A percentile compares a stretch with the other conserved stretches of the same genome.
These are phyloP conservation scores for Rhizoctonia solani DNA, from an alignment of 1,284 basidiomycete species.

Conservation along the genomic window DNA sequence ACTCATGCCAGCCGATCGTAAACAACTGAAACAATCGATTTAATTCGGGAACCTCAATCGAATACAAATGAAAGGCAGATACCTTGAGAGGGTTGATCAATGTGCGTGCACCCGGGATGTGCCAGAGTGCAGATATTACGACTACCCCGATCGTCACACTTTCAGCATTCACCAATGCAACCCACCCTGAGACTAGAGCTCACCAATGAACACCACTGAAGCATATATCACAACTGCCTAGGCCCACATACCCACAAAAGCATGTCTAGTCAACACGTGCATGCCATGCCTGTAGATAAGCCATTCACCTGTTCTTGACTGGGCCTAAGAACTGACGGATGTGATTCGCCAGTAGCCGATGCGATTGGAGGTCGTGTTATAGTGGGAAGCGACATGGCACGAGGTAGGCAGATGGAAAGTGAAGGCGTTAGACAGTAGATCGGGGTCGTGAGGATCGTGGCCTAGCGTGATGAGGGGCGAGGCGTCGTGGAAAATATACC, in stretches of 20 bases:
- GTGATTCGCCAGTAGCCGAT: not conserved
- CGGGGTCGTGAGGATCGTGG: conserved; percentile 26
- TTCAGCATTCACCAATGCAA: conserved; percentile 1
- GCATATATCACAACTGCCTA: conserved; percentile 33
- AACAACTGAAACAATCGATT: conserved; percentile 53
- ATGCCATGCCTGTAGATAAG: conserved; percentile 1
- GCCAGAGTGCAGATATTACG: conserved; percentile 54
- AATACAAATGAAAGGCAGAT: conserved; percentile 6
- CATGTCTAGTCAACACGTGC: conserved; percentile 27
- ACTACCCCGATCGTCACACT: conserved; percentile 56
- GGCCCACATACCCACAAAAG: conserved; percentile 6
- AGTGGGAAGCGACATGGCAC: conserved; percentile 21
- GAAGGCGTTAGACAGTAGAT: not conserved
- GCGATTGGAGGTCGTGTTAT: conserved; percentile 34
- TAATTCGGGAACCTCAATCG: not conserved
- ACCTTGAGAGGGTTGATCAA: conserved; percentile 60
- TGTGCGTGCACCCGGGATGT: conserved; percentile 39
- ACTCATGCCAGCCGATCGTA: conserved; percentile 81
- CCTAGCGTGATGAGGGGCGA: conserved; percentile 6
- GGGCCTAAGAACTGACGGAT: conserved; percentile 5
- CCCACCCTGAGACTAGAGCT: conserved; percentile 31
- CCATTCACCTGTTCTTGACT: conserved; percentile 33
- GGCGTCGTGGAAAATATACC: not conserved
- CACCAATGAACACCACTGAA: conserved; percentile 61
- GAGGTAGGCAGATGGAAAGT: conserved; percentile 2